Conservation (phyloP, 768 basidiomycete species). For the Coprinopsis marcescibilis region DNA sequence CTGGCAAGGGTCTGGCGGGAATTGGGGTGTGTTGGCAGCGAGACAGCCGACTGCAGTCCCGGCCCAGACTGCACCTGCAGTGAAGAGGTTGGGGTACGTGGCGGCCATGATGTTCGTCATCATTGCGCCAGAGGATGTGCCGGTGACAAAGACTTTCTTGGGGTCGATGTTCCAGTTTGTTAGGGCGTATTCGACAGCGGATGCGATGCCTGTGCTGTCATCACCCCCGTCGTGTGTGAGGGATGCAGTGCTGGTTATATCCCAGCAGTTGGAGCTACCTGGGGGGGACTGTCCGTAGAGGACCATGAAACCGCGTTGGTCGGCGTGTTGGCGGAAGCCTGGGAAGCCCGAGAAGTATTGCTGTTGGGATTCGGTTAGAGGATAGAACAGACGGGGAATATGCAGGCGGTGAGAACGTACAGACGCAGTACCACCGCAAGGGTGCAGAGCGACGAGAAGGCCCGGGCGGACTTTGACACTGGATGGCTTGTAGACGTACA, state of each 20-base stretch:
- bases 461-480: constrained; percentile 11
- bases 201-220: constrained; percentile 48
- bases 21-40: constrained; percentile 28
- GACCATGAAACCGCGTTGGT: constrained; percentile 46
- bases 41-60: constrained; percentile 54
- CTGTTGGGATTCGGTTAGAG: constrained; percentile 26
- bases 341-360: constrained; percentile 43
- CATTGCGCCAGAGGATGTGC: constrained; percentile 52
- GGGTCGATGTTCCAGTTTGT: constrained; percentile 40
- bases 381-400: neutral
- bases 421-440: constrained; percentile 14
- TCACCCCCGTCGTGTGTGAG: constrained; percentile 53
- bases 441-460: constrained; percentile 13
- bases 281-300: constrained; percentile 42
- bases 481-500: constrained; percentile 13
- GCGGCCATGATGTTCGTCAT: constrained; percentile 55
- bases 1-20: constrained; percentile 44
- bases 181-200: constrained; percentile 41
- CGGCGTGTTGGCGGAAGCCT: constrained; percentile 42
- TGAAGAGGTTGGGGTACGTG: constrained; percentile 50
- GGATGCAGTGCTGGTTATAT: constrained; percentile 41
- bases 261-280: constrained; percentile 41
- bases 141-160: constrained; percentile 43
- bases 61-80: constrained; percentile 42
- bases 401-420: neutral